Evolutionary conservation across 1,284 basidiomycete genomes (phyloP), one percentile per base, ranked within the genome.

Genomic region (Ceratobasidium sp.): DNA sequence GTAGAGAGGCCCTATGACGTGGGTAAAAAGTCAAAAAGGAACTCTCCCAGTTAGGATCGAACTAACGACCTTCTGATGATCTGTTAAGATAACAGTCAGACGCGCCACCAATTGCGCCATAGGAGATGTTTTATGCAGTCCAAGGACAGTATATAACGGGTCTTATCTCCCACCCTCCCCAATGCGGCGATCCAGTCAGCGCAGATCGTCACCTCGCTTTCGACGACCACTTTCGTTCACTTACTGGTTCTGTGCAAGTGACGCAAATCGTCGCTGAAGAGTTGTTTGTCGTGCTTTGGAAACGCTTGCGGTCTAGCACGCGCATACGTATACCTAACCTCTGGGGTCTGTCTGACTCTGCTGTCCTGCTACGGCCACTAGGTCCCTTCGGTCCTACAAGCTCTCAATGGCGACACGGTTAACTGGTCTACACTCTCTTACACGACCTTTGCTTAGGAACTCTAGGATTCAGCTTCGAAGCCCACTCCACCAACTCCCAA

Each of bases 61-160:
- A 66, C 64, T 44, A 53, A 44, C 64, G 50, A 66, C 64, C 64
- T 66, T 64, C 62, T 48, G 62, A 64, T 64, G 27, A 24, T 29
- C 29, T 31, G 47, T 48, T 29, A 1, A 29, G 11, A 5, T 64
- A 64, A 64, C 62, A 64, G 62, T 64, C 62, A 48, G 62, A 64
- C 62, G 62, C 62, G 62, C 62, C 62, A 64, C 62, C 62, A 14
- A 64, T 64, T 64, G 62, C 62, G 62, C 62, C 62, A 64, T 64
- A 48, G 44, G 62, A 64, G 62, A 64, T 44, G 29, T 64, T 24
- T 45, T 45, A 33, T 22, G 6, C 6, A 41, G 6, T 5, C 36
- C 36, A 41, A 41, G 11, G n/a, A n/a, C n/a, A n/a, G n/a, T n/a
- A n/a, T n/a, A n/a, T n/a, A n/a, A n/a, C n/a, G n/a, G n/a, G n/a